Evolutionary conservation across 768 basidiomycete species (phyloP), one percentile per base, ranked within the genome.

Genomic region (Lactarius tabidus): DNA sequence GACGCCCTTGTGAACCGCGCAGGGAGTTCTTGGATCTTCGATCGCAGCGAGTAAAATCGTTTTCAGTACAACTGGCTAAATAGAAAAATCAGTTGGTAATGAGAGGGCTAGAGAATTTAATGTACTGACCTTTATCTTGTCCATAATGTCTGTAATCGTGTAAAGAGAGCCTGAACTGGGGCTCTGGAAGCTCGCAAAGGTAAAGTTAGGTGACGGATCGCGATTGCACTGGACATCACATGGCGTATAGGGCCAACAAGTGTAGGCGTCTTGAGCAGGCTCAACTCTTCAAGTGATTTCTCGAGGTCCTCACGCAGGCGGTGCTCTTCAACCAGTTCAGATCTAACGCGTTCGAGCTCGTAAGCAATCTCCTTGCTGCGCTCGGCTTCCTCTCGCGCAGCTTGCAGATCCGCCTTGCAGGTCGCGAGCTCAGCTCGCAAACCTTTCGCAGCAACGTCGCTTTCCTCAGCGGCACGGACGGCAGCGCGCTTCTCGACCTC

Each of bases 401-500:
- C 72, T 9, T 73, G 74, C 64, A 80, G 77, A 68, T 81, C 80
- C 57, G 74, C 70, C 66, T 75, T 74, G 68, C 75, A 70, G 43
- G 59, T 69, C 59, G 74, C 69, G 33, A 75, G 70, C 38, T 79
- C 75, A 6, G 62, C 71, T 23, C 62, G 66, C 54, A 77, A 63
- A 33, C 31, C n/a, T 6, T 41, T 53, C 53, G 68, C 45, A 5
- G 64, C 68, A n/a, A 57, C 63, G 1, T 70, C 61, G 39, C 70
- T 74, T 65, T 77, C 72, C 35, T 66, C 71, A 57, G 73, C 65
- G 9, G 73, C 77, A 72, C 81, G 83, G 70, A 82, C 81, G 54
- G 89, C 73, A 3, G 78, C 77, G n/a, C 73, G 74, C 69, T 87
- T 89, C 76, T 91, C 90, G 23, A 84, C 79, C 72, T 91, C 86